These are phyloP conservation scores for Penicillium hordei DNA, from an alignment of 2,329 filamentous ascomycete species.

Conservation along the genomic window DNA sequence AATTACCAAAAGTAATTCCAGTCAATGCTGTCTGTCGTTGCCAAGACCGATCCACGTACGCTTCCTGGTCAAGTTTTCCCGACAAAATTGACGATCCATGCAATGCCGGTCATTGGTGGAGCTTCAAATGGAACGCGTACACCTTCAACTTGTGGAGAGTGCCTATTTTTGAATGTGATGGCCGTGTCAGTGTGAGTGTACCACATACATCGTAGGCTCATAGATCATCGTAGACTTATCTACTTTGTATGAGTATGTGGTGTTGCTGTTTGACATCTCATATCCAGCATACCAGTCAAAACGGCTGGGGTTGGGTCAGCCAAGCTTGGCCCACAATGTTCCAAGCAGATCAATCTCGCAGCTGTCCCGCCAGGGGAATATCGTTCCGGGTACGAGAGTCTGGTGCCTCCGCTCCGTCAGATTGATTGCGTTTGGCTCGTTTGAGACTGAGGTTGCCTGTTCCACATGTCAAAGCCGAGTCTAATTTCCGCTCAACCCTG, in stretches of 20 bases:
- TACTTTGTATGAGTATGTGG: neutral
- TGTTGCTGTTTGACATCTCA: neutral
- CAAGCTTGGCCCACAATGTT: neutral
- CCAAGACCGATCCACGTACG: slow-evolving; percentile 26
- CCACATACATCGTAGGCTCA: neutral
- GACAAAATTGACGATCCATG: slow-evolving; percentile 23
- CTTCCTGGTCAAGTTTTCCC: slow-evolving; percentile 10
- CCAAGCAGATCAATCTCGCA: neutral
- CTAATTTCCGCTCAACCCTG: slow-evolving; percentile 10
- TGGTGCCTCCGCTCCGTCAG: slow-evolving; percentile 8
- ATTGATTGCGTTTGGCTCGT: slow-evolving; percentile 17
- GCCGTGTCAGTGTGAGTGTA: neutral
- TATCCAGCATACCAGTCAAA: neutral
- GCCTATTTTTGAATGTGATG: slow-evolving; percentile 9
- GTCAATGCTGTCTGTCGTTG: slow-evolving; percentile 4
- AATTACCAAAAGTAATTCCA: neutral
- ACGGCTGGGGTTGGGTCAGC: neutral
- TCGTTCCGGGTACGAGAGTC: neutral
- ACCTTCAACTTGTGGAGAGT: slow-evolving; percentile 13
- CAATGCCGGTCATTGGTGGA: slow-evolving; percentile 23
- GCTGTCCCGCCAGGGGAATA: neutral
- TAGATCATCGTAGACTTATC: neutral
- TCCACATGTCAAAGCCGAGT: slow-evolving; percentile 18
- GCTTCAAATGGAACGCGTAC: slow-evolving; percentile 23
- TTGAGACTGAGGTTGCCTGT: slow-evolving; percentile 13